Evolutionary conservation across 176 grass and related monocot species (phyloP).

Genomic region (Tuctoria greenei): DNA sequence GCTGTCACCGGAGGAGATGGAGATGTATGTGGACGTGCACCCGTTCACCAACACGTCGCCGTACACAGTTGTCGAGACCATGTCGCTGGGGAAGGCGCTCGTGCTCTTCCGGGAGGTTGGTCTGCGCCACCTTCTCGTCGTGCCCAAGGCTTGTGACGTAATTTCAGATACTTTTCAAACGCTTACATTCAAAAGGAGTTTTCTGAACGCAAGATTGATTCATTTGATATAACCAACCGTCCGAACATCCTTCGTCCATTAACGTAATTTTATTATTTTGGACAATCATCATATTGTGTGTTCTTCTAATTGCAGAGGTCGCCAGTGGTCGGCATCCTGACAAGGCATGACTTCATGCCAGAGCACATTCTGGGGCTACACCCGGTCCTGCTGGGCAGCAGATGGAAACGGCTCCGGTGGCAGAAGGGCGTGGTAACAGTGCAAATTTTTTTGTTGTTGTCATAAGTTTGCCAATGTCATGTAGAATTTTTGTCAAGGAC

Average conservation of each 20-base stretch:
- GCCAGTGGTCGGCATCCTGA: conserved; percentile 83
- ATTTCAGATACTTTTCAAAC: neutral
- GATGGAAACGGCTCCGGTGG: conserved; percentile 80
- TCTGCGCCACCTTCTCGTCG: conserved; percentile 78
- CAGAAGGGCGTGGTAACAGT: conserved; percentile 48
- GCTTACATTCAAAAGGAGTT: too few species aligned
- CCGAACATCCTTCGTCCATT: too few species aligned
- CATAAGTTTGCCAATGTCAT: too few species aligned
- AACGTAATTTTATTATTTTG: too few species aligned
- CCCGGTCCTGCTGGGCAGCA: conserved; percentile 46
- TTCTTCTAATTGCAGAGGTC: conserved; percentile 52
- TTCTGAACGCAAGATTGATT: too few species aligned
- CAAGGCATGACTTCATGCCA: conserved; percentile 93
- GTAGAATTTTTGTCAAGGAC: too few species aligned
- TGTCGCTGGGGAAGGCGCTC: conserved; percentile 94
- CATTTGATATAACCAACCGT: too few species aligned
- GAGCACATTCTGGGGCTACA: conserved; percentile 87
- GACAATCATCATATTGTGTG: neutral
- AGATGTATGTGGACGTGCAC: conserved; percentile 94
- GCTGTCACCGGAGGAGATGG: conserved; percentile 83
- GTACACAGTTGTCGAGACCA: conserved; percentile 91
- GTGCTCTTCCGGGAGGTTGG: conserved; percentile 92
- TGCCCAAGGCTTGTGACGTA: conserved; percentile 82
- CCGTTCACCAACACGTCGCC: conserved; percentile 90
- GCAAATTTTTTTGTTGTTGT: too few species aligned